Percentiles rank a stretch among this genome's conserved stretches.
Conservation (phyloP, 2,329 filamentous ascomycete genomes). For the Fusarium palustre region DNA sequence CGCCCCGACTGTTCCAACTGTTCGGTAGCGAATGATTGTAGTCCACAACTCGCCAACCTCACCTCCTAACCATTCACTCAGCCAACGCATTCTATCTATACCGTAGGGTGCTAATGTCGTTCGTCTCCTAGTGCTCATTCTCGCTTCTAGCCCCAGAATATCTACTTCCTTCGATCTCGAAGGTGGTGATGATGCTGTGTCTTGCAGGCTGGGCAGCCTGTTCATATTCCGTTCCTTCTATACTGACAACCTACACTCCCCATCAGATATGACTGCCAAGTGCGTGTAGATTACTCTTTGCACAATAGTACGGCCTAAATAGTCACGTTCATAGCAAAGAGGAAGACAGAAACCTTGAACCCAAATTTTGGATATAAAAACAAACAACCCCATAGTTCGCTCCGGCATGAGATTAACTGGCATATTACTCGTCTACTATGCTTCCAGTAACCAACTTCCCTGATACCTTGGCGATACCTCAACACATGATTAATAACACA, state of each 20-base stretch:
- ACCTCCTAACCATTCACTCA: background rate
- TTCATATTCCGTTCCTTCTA: background rate
- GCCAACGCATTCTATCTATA: background rate
- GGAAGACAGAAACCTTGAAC: background rate
- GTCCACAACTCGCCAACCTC: background rate
- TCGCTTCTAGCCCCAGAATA: slow-evolving; percentile 13
- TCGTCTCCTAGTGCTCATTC: background rate
- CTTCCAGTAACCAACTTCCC: background rate
- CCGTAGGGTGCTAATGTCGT: background rate
- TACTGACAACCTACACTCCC: background rate
- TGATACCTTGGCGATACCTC: background rate
- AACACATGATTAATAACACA: background rate
- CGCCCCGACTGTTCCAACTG: slow-evolving; percentile 26
- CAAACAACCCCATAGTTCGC: background rate
- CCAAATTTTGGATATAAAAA: background rate
- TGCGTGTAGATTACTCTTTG: background rate
- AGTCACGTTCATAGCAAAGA: background rate
- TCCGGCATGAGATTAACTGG: background rate
- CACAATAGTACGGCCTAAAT: background rate
- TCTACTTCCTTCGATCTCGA: background rate
- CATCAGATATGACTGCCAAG: background rate
- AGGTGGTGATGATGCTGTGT: background rate
- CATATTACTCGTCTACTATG: background rate
- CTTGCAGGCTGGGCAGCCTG: slow-evolving; percentile 1
- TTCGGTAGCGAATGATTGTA: slow-evolving; percentile 25